Evolutionary conservation across 2,329 filamentous ascomycete species (phyloP), one percentile per base, ranked within the genome.

Genomic region (Calonectria pauciramosa): DNA sequence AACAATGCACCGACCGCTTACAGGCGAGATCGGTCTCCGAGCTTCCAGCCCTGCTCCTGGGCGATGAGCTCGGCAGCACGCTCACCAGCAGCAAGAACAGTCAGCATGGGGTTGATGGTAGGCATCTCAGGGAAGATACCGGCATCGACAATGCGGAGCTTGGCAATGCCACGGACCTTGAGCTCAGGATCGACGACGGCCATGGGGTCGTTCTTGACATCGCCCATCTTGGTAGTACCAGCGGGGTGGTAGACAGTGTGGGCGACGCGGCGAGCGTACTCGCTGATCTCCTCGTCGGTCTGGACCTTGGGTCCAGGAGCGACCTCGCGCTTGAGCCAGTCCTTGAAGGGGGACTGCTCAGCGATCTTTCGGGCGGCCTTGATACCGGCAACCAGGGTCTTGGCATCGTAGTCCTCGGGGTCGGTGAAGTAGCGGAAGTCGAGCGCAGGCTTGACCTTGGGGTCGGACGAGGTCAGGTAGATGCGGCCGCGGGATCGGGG

Each of bases 401-500:
- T 93, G 51, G 95, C 94, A 82, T 97, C 95, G 86, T 96, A 96
- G 81, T 94, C 94, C 85, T 96, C 94, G 1, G 94, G 91, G 82
- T 97, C 95, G 76, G 94, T 96, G 88, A 97, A 96, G 89, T 97
- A 97, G 81, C 93, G 92, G 92, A 96, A 96, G 87, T 97, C 95
- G 75, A 97, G 91, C 3, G 94, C 93, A 20, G 95, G 95, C 87
- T 96, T 96, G 83, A 95, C 92, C 77, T 82, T 89, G 1, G 95
- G 94, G 85, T 96, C 94, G 44, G 92, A 85, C 34, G 93, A 95
- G 68, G 93, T 95, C 78, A 96, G 91, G 87, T 94, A 96, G 81
- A 96, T 88, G 77, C 92, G 91, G 73, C 95, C 95, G 70, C 93
- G 92, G 60, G 94, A 96, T 69, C 94, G 93, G 34, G 95, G 94